Percentiles rank a stretch among this genome's conserved stretches.
Conservation (phyloP, 768 basidiomycete species). For the Lentinula detonsa region DNA sequence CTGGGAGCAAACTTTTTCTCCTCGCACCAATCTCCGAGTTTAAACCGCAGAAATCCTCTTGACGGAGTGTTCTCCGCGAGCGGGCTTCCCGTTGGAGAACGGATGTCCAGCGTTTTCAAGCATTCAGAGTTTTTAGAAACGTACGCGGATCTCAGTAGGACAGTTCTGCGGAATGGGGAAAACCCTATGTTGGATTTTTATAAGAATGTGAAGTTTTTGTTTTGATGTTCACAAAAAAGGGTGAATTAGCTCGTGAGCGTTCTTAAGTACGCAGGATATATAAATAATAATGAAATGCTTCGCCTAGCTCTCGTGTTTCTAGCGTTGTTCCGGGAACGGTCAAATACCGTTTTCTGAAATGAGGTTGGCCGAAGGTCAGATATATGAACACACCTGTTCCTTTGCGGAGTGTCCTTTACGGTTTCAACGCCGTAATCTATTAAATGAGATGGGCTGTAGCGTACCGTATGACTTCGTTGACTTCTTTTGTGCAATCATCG, state of each 20-base stretch:
- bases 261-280: constrained; percentile 40
- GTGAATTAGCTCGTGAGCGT: not conserved
- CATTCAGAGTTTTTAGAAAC: constrained; percentile 87
- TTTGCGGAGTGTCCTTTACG: constrained; percentile 53
- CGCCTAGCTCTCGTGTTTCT: constrained; percentile 67
- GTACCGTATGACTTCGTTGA: constrained; percentile 70
- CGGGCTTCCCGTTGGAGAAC: constrained; percentile 75
- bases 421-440: too few species aligned
- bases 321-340: constrained; percentile 49
- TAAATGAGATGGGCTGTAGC: constrained; percentile 3
- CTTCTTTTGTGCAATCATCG: constrained; percentile 67
- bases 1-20: constrained; percentile 68
- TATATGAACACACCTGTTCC: constrained; percentile 63
- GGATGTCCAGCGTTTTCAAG: constrained; percentile 76
- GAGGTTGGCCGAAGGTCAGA: constrained; percentile 85
- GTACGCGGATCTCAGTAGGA: constrained; percentile 71
- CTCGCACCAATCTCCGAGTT: constrained; percentile 54
- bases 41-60: constrained; percentile 51
- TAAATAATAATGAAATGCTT: constrained; percentile 63
- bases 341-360: constrained; percentile 73
- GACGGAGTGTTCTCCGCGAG: constrained; percentile 73
- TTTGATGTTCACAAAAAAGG: constrained; percentile 32
- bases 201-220: constrained; percentile 90
- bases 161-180: constrained; percentile 72
- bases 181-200: constrained; percentile 89